Evolutionary conservation across 208 protist species (phyloP).

Genomic region (Leishmania guyanensis): DNA sequence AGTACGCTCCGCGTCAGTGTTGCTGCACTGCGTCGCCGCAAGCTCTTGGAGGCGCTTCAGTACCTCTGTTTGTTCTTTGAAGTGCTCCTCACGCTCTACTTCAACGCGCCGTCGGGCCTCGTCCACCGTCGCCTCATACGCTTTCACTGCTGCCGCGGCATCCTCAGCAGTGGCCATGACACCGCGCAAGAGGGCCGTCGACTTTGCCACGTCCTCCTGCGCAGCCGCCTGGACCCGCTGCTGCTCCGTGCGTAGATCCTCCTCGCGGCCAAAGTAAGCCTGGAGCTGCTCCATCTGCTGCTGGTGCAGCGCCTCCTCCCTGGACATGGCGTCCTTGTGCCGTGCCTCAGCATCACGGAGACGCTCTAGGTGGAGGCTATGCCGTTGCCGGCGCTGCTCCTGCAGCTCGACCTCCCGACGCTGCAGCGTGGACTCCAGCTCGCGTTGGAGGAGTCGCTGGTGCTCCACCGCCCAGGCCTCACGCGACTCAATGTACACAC

Average conservation of each 20-base stretch:
- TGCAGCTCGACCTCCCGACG: slow-evolving; percentile 61
- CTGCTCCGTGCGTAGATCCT: slow-evolving; percentile 57
- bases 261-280: slow-evolving; percentile 48
- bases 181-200: slow-evolving; percentile 40
- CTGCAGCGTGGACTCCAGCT: slow-evolving; percentile 53
- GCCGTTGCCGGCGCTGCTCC: slow-evolving; percentile 50
- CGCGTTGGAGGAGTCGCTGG: slow-evolving; percentile 59
- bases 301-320: slow-evolving; percentile 64
- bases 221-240: slow-evolving; percentile 37
- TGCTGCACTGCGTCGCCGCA: slow-evolving; percentile 47
- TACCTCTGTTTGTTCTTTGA: slow-evolving; percentile 39
- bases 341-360: slow-evolving; percentile 56
- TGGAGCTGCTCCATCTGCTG: slow-evolving; percentile 63
- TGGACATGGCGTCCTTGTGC: slow-evolving; percentile 55
- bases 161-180: slow-evolving; percentile 38
- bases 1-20: slow-evolving; percentile 48
- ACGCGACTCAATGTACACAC: slow-evolving; percentile 69
- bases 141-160: slow-evolving; percentile 43
- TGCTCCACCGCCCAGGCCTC: slow-evolving; percentile 73
- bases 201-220: slow-evolving; percentile 44
- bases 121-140: slow-evolving; percentile 54
- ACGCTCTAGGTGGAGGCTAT: slow-evolving; percentile 66
- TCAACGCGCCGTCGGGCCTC: slow-evolving; percentile 42
- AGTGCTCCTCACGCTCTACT: slow-evolving; percentile 28
- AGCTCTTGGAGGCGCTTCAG: slow-evolving; percentile 48